Conservation (phyloP, 208 protist species). For the Acanthamoeba triangularis region DNA sequence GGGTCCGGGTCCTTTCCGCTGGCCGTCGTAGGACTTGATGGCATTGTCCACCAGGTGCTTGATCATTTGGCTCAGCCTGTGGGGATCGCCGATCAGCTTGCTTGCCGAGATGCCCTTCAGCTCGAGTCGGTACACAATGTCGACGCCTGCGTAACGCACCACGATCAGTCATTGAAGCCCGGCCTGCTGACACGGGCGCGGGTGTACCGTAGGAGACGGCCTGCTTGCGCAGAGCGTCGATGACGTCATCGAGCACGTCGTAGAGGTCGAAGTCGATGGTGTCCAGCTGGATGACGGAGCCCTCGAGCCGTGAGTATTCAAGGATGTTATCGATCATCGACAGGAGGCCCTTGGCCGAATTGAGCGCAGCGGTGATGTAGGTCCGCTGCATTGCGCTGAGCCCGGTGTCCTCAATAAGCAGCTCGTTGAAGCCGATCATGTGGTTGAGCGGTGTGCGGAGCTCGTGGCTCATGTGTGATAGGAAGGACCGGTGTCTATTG, state of each 20-base stretch:
- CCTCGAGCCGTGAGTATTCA: conserved; percentile 8
- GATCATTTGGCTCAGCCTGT: conserved; percentile 4
- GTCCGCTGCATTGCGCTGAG: neutral
- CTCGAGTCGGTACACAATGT: neutral
- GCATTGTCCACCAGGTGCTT: conserved; percentile 3
- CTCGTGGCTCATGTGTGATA: conserved; percentile 21
- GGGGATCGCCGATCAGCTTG: neutral
- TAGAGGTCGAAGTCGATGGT: neutral
- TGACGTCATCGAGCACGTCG: neutral
- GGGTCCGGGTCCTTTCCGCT: neutral
- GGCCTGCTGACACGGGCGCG: too few species aligned
- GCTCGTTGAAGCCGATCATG: conserved; percentile 51
- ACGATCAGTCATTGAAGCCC: too few species aligned
- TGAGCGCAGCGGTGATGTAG: conserved; percentile 9
- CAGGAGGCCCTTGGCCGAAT: conserved; percentile 32
- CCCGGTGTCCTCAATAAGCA: conserved; percentile 3
- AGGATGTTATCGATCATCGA: conserved; percentile 40
- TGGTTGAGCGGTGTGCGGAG: conserved; percentile 15
- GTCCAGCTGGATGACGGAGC: neutral
- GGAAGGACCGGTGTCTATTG: conserved; percentile 4
- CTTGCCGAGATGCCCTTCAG: neutral
- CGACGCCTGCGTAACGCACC: neutral
- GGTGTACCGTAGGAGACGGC: neutral
- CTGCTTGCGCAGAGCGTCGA: neutral
- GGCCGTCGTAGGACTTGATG: conserved; percentile 24